Conservation (phyloP, 257 asterid genomes). For the Nicotiana undulata region DNA sequence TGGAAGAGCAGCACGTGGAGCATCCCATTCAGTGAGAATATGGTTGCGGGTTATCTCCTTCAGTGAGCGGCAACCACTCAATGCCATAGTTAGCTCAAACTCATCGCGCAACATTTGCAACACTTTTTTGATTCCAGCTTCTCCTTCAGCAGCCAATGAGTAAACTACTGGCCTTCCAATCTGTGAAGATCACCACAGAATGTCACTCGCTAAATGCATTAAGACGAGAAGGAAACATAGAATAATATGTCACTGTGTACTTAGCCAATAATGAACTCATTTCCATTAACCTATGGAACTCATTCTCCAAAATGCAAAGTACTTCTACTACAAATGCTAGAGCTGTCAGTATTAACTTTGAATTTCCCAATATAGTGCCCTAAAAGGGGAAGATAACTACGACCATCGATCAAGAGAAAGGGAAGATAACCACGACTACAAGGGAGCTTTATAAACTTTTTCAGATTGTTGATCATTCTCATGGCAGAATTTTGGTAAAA, state of each 20-base stretch:
- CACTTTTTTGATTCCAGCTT: constrained; percentile 74
- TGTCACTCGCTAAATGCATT: background rate
- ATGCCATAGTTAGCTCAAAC: constrained; percentile 92
- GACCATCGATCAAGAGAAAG: background rate
- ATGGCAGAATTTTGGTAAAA: background rate
- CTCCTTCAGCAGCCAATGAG: constrained; percentile 89
- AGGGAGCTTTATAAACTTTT: background rate
- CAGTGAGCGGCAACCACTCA: constrained; percentile 75
- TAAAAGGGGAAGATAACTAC: background rate
- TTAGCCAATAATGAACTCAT: background rate
- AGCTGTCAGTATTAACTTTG: background rate
- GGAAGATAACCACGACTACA: background rate
- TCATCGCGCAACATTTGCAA: constrained; percentile 86
- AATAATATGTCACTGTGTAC: background rate
- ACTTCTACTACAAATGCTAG: background rate
- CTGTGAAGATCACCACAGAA: constrained; percentile 23
- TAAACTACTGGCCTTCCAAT: constrained; percentile 91
- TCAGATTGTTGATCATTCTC: background rate
- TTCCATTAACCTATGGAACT: background rate
- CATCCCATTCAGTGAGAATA: constrained; percentile 74
- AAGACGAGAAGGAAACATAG: background rate
- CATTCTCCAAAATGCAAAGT: background rate
- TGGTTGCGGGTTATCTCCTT: constrained; percentile 81
- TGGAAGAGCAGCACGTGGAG: constrained; percentile 38
- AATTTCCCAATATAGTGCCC: background rate